Percentiles rank a stretch among this genome's conserved stretches.
Evolutionary conservation across 257 asterid genomes (phyloP).

Genomic region (Capsicum baccatum): DNA sequence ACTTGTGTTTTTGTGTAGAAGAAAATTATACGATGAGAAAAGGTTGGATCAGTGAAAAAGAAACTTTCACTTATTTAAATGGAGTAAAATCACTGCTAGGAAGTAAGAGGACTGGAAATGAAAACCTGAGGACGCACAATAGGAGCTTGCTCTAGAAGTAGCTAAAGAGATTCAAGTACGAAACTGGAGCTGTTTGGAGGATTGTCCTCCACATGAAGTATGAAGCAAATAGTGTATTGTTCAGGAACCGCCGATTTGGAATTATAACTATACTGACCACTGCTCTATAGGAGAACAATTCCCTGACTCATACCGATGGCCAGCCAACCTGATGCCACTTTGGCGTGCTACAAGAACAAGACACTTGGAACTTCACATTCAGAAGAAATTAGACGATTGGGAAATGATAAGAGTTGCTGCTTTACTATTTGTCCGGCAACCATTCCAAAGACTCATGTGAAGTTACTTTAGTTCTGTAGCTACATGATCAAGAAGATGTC

Average conservation of each 20-base stretch:
- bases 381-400: neutral
- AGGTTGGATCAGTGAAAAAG: neutral
- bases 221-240: neutral
- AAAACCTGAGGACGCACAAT: neutral
- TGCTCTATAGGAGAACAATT: neutral
- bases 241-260: neutral
- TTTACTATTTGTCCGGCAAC: neutral
- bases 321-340: neutral
- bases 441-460: neutral
- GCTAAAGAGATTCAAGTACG: neutral
- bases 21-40: neutral
- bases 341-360: neutral
- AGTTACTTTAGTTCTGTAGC: neutral
- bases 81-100: neutral
- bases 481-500: neutral
- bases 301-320: neutral
- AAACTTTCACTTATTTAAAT: neutral
- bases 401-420: neutral
- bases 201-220: neutral
- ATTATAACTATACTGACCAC: neutral
- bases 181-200: neutral
- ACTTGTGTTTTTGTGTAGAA: neutral
- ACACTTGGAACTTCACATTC: neutral
- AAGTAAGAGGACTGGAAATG: neutral
- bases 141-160: neutral